phyloP scores from a whole-genome alignment of 2,329 filamentous ascomycete species.

The Pezicula neosporulosa region DNA sequence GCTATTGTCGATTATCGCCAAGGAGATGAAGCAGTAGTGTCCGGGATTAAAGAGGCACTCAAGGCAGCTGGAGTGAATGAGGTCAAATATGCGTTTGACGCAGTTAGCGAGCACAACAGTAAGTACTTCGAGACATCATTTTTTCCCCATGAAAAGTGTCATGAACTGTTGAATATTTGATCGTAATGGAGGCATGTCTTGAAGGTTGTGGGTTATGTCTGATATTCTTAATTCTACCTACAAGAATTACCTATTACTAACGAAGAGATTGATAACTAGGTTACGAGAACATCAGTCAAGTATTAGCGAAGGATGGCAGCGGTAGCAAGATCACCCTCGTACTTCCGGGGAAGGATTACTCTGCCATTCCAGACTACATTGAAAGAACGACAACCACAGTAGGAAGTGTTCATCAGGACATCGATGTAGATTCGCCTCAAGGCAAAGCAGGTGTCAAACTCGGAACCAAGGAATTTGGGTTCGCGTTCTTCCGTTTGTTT shows the following conservation, averaged over 20 bases:
- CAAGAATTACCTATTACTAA: too few species aligned
- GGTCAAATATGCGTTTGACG: slow-evolving; percentile 24
- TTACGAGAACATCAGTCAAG: slow-evolving; percentile 22
- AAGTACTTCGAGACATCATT: too few species aligned
- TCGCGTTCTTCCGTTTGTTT: slow-evolving; percentile 21
- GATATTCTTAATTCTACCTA: too few species aligned
- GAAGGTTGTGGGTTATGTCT: too few species aligned
- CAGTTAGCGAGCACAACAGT: slow-evolving; percentile 22
- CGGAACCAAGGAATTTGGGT: slow-evolving; percentile 21
- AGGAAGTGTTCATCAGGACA: slow-evolving; percentile 15
- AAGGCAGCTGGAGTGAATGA: slow-evolving; percentile 18
- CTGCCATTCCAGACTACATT: slow-evolving; percentile 26
- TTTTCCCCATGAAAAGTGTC: too few species aligned
- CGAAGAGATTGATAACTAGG: too few species aligned
- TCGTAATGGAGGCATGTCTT: too few species aligned
- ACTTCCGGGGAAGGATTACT: slow-evolving; percentile 38
- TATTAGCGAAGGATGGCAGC: slow-evolving; percentile 21
- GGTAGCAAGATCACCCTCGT: slow-evolving; percentile 35
- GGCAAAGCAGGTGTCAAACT: slow-evolving; percentile 16
- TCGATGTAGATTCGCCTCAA: slow-evolving; percentile 6
- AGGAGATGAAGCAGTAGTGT: slow-evolving; percentile 39
- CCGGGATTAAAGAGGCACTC: slow-evolving; percentile 23
- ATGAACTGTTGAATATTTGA: too few species aligned
- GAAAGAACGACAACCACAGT: slow-evolving; percentile 16
- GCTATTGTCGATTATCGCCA: slow-evolving; percentile 53